Conservation (phyloP, 768 basidiomycete species). For the Hericium coralloides region DNA sequence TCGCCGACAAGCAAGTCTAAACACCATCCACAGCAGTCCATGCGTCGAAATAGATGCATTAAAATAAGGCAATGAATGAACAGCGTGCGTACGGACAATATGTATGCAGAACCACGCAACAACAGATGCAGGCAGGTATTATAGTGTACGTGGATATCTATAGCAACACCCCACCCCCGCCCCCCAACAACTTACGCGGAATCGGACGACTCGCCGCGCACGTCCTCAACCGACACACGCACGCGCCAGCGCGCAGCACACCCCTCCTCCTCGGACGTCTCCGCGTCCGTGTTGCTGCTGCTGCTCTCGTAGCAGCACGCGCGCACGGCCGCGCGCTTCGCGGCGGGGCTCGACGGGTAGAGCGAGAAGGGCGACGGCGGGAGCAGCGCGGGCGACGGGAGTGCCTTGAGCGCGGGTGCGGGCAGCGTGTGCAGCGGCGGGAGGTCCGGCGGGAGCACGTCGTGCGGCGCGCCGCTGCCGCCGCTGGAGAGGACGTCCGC, state of each 20-base stretch:
- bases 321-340: not conserved
- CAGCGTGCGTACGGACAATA: too few relatives aligned
- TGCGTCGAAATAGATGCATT: too few relatives aligned
- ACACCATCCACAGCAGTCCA: too few relatives aligned
- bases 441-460: not conserved
- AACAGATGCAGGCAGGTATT: not conserved
- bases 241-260: too few relatives aligned
- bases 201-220: too few relatives aligned
- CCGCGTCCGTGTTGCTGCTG: conserved; percentile 7
- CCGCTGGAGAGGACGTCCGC: not conserved
- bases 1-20: too few relatives aligned
- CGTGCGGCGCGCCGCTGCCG: not conserved
- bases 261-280: conserved; percentile 3
- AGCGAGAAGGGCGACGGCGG: conserved; percentile 1
- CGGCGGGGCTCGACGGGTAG: not conserved
- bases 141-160: not conserved
- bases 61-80: too few relatives aligned
- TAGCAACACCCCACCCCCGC: not conserved
- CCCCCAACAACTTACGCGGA: too few relatives aligned
- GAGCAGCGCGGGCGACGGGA: conserved; percentile 1
- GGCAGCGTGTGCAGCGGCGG: not conserved
- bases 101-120: too few relatives aligned
- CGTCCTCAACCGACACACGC: too few relatives aligned
- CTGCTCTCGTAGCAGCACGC: not conserved
- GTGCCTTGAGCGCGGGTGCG: not conserved